These are phyloP conservation scores for Didymella keratinophila DNA, from an alignment of 2,329 filamentous ascomycete genomes.

Conservation along the genomic window DNA sequence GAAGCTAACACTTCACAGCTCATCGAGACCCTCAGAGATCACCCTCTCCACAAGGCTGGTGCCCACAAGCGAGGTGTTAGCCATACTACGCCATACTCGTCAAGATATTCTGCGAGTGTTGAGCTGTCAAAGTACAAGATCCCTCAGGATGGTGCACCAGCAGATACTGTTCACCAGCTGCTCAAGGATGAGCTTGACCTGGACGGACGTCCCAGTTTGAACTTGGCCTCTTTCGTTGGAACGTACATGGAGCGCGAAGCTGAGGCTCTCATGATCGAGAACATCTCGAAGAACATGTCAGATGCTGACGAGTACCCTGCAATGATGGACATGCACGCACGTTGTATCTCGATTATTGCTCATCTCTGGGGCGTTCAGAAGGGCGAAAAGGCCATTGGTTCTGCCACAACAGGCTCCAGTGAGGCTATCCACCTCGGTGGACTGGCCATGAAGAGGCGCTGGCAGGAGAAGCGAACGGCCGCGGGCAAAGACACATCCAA, in stretches of 20 bases:
- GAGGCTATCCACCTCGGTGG: slow-evolving; percentile 76
- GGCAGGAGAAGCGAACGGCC: slow-evolving; percentile 69
- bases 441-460: slow-evolving; percentile 72
- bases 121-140: slow-evolving; percentile 69
- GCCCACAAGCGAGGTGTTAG: slow-evolving; percentile 52
- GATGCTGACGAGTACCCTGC: slow-evolving; percentile 64
- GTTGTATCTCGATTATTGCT: slow-evolving; percentile 73
- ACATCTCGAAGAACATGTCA: slow-evolving; percentile 75
- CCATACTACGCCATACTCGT: slow-evolving; percentile 65
- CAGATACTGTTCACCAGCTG: slow-evolving; percentile 71
- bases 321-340: slow-evolving; percentile 65
- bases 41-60: slow-evolving; percentile 51
- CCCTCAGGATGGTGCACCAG: slow-evolving; percentile 64
- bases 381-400: slow-evolving; percentile 70
- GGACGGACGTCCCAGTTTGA: slow-evolving; percentile 67
- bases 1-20: slow-evolving; percentile 43
- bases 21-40: slow-evolving; percentile 60
- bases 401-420: slow-evolving; percentile 74
- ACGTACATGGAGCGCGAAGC: slow-evolving; percentile 76
- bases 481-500: slow-evolving; percentile 69
- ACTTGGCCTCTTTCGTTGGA: slow-evolving; percentile 72
- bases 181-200: slow-evolving; percentile 54
- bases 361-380: slow-evolving; percentile 70
- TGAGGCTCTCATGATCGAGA: slow-evolving; percentile 70
- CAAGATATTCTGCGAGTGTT: slow-evolving; percentile 62